phyloP scores from a whole-genome alignment of 139 green algal species.

The Tetraselmis striata region DNA sequence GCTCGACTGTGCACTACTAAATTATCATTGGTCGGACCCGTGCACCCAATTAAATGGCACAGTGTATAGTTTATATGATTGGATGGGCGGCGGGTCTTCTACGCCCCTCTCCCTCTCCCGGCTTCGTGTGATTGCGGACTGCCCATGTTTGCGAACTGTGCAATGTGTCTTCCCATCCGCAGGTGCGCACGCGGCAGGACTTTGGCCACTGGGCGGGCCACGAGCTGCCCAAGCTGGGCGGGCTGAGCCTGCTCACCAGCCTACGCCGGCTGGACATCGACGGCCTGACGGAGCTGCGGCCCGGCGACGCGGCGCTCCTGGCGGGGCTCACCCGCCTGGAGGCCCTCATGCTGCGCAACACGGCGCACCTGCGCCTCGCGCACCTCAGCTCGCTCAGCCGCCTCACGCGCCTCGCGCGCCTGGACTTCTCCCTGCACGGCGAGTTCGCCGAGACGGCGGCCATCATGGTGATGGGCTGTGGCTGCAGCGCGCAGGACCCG shows the following conservation, averaged over 20 bases:
- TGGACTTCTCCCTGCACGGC: not conserved
- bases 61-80: too few species aligned
- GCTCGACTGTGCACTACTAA: too few species aligned
- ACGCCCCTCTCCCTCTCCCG: too few species aligned
- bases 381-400: not conserved
- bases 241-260: not conserved
- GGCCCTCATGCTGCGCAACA: not conserved
- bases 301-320: not conserved
- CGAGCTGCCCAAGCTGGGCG: not conserved
- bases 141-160: too few species aligned
- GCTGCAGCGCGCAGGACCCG: not conserved
- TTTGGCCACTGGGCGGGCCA: not conserved
- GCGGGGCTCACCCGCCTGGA: not conserved
- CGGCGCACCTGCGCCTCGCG: not conserved
- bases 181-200: not conserved
- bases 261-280: not conserved
- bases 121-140: too few species aligned
- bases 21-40: too few species aligned
- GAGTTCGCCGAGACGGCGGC: not conserved
- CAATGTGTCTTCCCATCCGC: too few species aligned
- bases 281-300: not conserved
- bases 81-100: too few species aligned
- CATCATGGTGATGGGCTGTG: too few species aligned
- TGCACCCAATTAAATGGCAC: too few species aligned
- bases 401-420: not conserved